These are phyloP conservation scores for Exophiala spinifera DNA, from an alignment of 2,329 filamentous ascomycete species.

Conservation along the genomic window DNA sequence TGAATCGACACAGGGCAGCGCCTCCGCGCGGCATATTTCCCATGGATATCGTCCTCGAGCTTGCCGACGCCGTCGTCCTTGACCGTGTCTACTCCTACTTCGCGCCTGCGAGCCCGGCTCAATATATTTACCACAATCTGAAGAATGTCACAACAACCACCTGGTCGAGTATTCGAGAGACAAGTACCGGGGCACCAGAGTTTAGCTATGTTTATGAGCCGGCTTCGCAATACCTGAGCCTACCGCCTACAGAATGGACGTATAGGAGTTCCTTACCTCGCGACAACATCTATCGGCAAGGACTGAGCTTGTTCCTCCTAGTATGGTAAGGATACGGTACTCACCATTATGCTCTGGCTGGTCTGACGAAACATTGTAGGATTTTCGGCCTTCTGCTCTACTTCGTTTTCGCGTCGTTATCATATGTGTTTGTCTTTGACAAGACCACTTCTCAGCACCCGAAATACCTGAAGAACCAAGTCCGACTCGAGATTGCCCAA, in stretches of 20 bases:
- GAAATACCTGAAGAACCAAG: slow-evolving; percentile 92
- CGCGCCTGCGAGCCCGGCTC: slow-evolving; percentile 59
- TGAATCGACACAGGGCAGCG: neutral
- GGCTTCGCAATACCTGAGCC: slow-evolving; percentile 64
- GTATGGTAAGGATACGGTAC: slow-evolving; percentile 66
- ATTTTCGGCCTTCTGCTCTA: slow-evolving; percentile 81
- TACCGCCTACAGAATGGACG: slow-evolving; percentile 71
- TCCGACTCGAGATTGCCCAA: slow-evolving; percentile 79
- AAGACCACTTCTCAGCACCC: slow-evolving; percentile 85
- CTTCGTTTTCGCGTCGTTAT: slow-evolving; percentile 77
- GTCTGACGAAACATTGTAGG: slow-evolving; percentile 50
- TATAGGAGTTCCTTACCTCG: slow-evolving; percentile 74
- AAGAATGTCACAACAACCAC: slow-evolving; percentile 55
- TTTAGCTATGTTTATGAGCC: slow-evolving; percentile 60
- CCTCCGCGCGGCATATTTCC: slow-evolving; percentile 32
- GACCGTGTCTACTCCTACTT: slow-evolving; percentile 74
- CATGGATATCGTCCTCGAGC: slow-evolving; percentile 92
- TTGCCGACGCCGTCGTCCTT: slow-evolving; percentile 75
- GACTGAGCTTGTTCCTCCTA: slow-evolving; percentile 72
- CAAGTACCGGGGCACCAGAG: slow-evolving; percentile 50
- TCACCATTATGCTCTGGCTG: neutral
- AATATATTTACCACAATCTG: slow-evolving; percentile 51
- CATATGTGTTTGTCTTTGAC: slow-evolving; percentile 87
- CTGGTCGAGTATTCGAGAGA: slow-evolving; percentile 49
- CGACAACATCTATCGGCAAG: slow-evolving; percentile 74